A percentile compares a stretch with the other conserved stretches of the same genome.
Conservation (phyloP, 371 early-diverging fungal species). For the Haplosporangium sp. region DNA sequence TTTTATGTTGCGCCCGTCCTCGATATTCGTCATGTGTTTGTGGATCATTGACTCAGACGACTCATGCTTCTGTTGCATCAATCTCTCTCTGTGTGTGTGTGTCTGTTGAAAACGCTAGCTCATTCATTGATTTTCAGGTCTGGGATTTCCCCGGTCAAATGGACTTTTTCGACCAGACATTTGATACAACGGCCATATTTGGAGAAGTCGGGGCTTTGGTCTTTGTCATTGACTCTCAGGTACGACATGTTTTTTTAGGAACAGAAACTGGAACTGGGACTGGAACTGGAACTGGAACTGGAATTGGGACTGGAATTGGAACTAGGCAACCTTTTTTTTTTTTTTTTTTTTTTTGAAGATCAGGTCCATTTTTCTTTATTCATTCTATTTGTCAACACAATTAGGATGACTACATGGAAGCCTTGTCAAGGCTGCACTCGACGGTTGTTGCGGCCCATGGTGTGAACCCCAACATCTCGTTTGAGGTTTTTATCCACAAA, state of each 20-base stretch:
- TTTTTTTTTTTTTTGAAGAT: background rate
- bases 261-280: too few relatives aligned
- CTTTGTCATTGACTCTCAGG: constrained; percentile 95
- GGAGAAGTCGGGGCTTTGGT: constrained; percentile 84
- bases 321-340: too few relatives aligned
- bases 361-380: background rate
- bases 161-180: constrained; percentile 83
- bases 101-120: constrained; percentile 58
- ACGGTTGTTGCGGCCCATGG: constrained; percentile 83
- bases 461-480: constrained; percentile 85
- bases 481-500: constrained; percentile 96
- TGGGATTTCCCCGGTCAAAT: constrained; percentile 96
- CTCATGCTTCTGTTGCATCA: background rate
- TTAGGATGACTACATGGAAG: constrained; percentile 89
- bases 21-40: too few relatives aligned
- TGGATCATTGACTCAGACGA: too few relatives aligned
- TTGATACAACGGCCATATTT: constrained; percentile 80
- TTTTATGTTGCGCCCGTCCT: too few relatives aligned
- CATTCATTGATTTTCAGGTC: constrained; percentile 89
- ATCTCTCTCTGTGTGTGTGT: background rate
- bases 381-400: background rate
- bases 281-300: too few relatives aligned
- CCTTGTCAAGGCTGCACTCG: constrained; percentile 78
- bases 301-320: too few relatives aligned
- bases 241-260: constrained; percentile 19